phyloP scores from a whole-genome alignment of 1,284 basidiomycete genomes.

The Erythrobasidium hasegawianum region DNA sequence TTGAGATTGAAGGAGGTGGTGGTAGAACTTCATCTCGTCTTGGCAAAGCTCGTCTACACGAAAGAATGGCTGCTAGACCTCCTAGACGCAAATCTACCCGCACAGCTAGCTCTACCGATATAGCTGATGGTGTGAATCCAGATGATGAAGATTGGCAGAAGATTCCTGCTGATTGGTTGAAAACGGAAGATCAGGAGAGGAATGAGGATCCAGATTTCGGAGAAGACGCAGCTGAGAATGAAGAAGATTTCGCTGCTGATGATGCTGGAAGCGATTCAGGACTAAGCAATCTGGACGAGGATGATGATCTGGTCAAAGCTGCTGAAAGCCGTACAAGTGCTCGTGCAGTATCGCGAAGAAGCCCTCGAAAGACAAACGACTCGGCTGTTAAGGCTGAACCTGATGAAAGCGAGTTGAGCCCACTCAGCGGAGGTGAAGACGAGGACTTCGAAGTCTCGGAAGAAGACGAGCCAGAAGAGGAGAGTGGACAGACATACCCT shows the following conservation, averaged over 20 bases:
- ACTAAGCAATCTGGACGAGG: constrained; percentile 19
- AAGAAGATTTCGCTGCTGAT: constrained; percentile 6
- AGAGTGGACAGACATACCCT: constrained; percentile 13
- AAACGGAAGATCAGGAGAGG: constrained; percentile 27
- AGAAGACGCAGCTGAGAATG: constrained; percentile 33
- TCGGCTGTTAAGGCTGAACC: not conserved
- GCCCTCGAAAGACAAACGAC: constrained; percentile 21
- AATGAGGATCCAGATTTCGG: constrained; percentile 36
- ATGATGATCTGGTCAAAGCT: constrained; percentile 5
- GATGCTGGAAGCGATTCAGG: constrained; percentile 7
- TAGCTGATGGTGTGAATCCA: not conserved
- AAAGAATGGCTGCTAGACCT: constrained; percentile 1
- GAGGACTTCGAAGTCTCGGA: constrained; percentile 32
- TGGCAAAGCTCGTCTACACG: constrained; percentile 7
- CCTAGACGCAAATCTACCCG: constrained; percentile 19
- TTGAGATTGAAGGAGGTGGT: constrained; percentile 5
- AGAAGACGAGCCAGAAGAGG: constrained; percentile 8
- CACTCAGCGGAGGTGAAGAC: constrained; percentile 20
- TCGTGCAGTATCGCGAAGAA: constrained; percentile 5
- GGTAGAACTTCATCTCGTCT: constrained; percentile 10
- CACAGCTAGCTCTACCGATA: constrained; percentile 9
- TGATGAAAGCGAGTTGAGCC: constrained; percentile 15
- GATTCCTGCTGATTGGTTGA: constrained; percentile 22
- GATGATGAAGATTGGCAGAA: constrained; percentile 33
- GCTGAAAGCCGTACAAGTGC: not conserved